A percentile compares a stretch with the other conserved stretches of the same genome.
Conservation (phyloP, 2,329 filamentous ascomycete species). For the Lasiodiplodia theobromae region DNA sequence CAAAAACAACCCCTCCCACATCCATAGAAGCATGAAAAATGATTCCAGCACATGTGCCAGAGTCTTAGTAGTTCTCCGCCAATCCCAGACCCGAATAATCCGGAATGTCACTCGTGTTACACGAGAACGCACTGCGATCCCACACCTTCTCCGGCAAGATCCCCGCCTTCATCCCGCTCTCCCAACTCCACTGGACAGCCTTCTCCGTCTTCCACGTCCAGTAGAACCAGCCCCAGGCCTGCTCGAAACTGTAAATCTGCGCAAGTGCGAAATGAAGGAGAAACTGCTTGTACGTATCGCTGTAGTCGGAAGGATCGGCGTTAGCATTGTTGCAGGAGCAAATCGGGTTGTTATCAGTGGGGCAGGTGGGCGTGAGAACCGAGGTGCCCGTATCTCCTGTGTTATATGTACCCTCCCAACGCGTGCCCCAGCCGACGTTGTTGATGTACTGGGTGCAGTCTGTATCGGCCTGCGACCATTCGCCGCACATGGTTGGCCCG, state of each 20-base stretch:
- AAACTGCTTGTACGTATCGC: conserved; percentile 79
- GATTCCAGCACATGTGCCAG: background rate
- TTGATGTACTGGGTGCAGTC: conserved; percentile 90
- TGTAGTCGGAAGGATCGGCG: conserved; percentile 72
- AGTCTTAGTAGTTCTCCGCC: conserved; percentile 53
- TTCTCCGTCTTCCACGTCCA: conserved; percentile 97
- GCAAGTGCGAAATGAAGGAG: conserved; percentile 90
- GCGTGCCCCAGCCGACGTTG: conserved; percentile 84
- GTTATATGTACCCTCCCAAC: conserved; percentile 89
- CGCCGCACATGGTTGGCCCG: conserved; percentile 91
- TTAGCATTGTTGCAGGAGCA: conserved; percentile 83
- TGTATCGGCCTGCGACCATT: conserved; percentile 97
- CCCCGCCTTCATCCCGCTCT: conserved; percentile 76
- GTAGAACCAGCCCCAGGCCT: conserved; percentile 97
- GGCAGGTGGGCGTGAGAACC: conserved; percentile 77
- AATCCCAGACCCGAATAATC: conserved; percentile 50
- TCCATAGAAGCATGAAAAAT: background rate
- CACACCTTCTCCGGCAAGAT: conserved; percentile 70
- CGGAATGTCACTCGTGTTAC: conserved; percentile 46
- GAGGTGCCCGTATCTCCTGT: conserved; percentile 68
- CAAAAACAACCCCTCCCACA: background rate
- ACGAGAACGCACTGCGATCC: conserved; percentile 50
- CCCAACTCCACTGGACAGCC: conserved; percentile 90
- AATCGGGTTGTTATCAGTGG: conserved; percentile 62
- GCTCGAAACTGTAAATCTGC: conserved; percentile 94